phyloP scores from a whole-genome alignment of 345 rosid species.

The Acer negundo region DNA sequence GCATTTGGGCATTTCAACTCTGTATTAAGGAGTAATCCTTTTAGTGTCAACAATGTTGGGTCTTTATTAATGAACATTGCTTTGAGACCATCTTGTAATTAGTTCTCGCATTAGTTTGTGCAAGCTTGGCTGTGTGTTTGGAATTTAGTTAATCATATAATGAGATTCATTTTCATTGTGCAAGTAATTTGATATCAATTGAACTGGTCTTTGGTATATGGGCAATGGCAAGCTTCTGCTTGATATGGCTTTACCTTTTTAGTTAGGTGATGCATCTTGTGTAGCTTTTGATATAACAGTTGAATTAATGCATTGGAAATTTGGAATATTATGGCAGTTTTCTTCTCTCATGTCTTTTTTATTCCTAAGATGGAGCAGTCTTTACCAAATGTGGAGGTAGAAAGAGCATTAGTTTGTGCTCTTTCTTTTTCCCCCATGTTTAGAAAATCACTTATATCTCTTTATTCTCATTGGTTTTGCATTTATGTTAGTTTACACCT shows the following conservation, averaged over 20 bases:
- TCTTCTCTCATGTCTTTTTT: not conserved
- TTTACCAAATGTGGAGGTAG: not conserved
- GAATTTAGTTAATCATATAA: not conserved
- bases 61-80: not conserved
- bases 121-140: not conserved
- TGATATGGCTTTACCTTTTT: not conserved
- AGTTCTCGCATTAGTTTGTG: not conserved
- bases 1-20: not conserved
- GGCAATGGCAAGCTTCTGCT: not conserved
- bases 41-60: not conserved
- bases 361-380: not conserved
- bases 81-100: not conserved
- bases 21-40: not conserved
- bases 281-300: not conserved
- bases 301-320: not conserved
- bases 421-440: not conserved
- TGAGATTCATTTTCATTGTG: not conserved
- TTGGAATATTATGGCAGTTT: not conserved
- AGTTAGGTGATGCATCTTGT: not conserved
- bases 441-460: not conserved
- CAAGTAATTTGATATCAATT: not conserved
- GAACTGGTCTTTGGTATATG: slow-evolving; percentile 2
- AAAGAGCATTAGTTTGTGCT: no score
- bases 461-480: not conserved
- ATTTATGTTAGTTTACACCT: not conserved